phyloP scores from a whole-genome alignment of 2,329 filamentous ascomycete genomes.

The Exophiala viscosa region DNA sequence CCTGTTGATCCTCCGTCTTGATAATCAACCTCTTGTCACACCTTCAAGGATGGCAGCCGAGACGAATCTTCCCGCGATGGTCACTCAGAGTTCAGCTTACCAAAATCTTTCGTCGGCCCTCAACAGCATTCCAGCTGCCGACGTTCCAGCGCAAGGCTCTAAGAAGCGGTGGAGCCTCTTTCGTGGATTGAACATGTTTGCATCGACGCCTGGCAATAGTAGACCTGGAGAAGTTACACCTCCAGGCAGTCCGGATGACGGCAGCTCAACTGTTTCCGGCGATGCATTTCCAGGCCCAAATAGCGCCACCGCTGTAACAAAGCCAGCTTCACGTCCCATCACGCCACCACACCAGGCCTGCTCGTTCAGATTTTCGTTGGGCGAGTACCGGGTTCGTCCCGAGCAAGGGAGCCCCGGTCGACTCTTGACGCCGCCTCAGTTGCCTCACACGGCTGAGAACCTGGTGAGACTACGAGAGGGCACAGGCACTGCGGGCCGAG shows the following conservation, averaged over 20 bases:
- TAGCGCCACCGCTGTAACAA: conserved; percentile 31
- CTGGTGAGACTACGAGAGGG: conserved; percentile 37
- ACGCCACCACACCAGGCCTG: conserved; percentile 51
- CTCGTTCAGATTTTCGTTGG: conserved; percentile 66
- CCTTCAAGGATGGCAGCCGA: conserved; percentile 62
- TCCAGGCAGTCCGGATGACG: conserved; percentile 36
- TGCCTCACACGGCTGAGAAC: conserved; percentile 55
- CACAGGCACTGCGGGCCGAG: conserved; percentile 4
- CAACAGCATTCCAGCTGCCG: conserved; percentile 31
- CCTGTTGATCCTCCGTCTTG: conserved; percentile 84
- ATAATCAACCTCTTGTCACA: conserved; percentile 55
- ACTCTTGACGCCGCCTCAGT: conserved; percentile 53
- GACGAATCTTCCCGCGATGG: conserved; percentile 47
- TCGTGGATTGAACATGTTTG: conserved; percentile 45
- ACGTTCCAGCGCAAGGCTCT: conserved; percentile 24
- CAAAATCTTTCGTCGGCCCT: conserved; percentile 36
- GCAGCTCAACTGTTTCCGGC: neutral
- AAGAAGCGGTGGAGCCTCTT: conserved; percentile 52
- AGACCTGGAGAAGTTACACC: conserved; percentile 43
- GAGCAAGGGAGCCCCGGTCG: conserved; percentile 49
- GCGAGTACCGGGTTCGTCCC: conserved; percentile 55
- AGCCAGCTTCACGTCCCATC: conserved; percentile 32
- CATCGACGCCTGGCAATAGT: conserved; percentile 40
- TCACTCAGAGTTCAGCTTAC: conserved; percentile 33
- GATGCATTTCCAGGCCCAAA: conserved; percentile 11